A percentile compares a stretch with the other conserved stretches of the same genome.
Evolutionary conservation across 2,329 filamentous ascomycete species (phyloP).

Genomic region (Colletotrichum abscissum): DNA sequence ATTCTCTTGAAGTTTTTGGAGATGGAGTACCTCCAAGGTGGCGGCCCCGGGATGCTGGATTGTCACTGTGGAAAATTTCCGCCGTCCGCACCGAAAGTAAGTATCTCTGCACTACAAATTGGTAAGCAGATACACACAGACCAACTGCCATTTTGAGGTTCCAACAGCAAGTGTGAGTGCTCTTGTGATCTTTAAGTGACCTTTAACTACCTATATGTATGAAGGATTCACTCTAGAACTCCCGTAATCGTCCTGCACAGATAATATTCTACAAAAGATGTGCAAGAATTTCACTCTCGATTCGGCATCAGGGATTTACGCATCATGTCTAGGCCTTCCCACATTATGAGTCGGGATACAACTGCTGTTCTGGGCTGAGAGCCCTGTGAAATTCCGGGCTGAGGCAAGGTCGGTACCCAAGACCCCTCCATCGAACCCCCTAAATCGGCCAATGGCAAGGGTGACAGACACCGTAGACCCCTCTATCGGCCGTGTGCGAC

Average conservation of each 20-base stretch:
- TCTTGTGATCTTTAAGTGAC: background rate
- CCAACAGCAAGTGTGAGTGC: background rate
- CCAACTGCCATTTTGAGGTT: conserved; percentile 3
- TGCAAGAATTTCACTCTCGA: background rate
- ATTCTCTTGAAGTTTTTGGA: conserved; percentile 10
- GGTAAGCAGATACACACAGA: conserved; percentile 35
- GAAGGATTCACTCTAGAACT: background rate
- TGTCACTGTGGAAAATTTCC: conserved; percentile 33
- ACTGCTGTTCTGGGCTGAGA: conserved; percentile 22
- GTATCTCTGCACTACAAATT: conserved; percentile 31
- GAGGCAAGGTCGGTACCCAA: background rate
- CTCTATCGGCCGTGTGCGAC: conserved; percentile 31
- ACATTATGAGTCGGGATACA: background rate
- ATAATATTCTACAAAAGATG: background rate
- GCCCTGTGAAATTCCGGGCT: conserved; percentile 23
- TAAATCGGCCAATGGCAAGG: conserved; percentile 29
- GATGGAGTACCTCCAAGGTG: conserved; percentile 8
- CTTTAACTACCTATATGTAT: background rate
- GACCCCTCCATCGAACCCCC: conserved; percentile 8
- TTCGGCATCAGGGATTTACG: background rate
- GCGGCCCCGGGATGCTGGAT: conserved; percentile 19
- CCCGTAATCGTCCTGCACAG: background rate
- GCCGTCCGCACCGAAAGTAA: conserved; percentile 3
- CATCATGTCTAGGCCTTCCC: background rate
- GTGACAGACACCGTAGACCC: conserved; percentile 23